Evolutionary conservation across 1,284 basidiomycete species (phyloP).

Genomic region (Tausonia pullulans): DNA sequence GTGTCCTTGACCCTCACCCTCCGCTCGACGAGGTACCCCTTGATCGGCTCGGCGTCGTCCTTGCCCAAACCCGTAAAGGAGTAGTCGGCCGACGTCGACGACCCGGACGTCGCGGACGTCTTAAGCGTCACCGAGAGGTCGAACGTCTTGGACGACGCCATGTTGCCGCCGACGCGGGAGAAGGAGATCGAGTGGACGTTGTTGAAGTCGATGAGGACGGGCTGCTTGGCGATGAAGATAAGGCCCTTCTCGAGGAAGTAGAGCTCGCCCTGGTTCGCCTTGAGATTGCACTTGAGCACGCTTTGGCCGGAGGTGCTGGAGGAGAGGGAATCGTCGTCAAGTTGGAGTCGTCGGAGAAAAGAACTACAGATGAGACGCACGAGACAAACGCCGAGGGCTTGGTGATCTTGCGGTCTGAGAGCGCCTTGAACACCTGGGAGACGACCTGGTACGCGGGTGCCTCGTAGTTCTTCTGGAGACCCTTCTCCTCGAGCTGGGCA

Average conservation of each 20-base stretch:
- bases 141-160: conserved; percentile 84
- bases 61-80: conserved; percentile 90
- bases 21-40: conserved; percentile 75
- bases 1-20: conserved; percentile 93
- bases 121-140: conserved; percentile 85
- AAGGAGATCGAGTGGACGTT: conserved; percentile 89
- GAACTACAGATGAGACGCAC: conserved; percentile 35
- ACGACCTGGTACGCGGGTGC: conserved; percentile 94
- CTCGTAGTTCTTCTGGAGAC: conserved; percentile 46
- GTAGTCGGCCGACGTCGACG: conserved; percentile 52
- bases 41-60: conserved; percentile 83
- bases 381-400: conserved; percentile 71
- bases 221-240: conserved; percentile 96
- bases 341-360: neutral
- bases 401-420: conserved; percentile 84
- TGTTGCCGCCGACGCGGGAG: conserved; percentile 81
- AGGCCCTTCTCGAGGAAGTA: conserved; percentile 97
- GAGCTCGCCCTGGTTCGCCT: conserved; percentile 91
- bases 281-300: conserved; percentile 87
- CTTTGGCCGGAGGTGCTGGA: conserved; percentile 39
- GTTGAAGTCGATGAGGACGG: conserved; percentile 78
- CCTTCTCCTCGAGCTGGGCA: conserved; percentile 37
- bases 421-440: conserved; percentile 82
- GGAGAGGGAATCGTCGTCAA: neutral
- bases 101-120: conserved; percentile 27